phyloP scores from a whole-genome alignment of 2,329 filamentous ascomycete species.

The Metarhizium sp. region DNA sequence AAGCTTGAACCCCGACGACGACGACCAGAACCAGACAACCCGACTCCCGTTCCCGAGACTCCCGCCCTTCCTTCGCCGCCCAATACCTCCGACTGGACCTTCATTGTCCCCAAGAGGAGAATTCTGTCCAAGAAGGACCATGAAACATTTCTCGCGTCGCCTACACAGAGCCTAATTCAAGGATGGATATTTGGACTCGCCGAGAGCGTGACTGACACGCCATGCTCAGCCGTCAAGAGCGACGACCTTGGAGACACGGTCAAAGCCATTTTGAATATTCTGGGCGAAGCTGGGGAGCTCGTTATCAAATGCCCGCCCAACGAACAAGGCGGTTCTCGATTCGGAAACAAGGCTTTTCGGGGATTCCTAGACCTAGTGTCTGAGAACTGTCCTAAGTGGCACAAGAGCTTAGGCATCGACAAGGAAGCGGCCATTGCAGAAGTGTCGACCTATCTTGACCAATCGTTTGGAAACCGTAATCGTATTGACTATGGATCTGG shows the following conservation, averaged over 20 bases:
- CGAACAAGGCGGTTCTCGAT: slow-evolving; percentile 80
- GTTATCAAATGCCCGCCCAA: slow-evolving; percentile 65
- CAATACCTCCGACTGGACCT: slow-evolving; percentile 48
- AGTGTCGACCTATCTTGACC: slow-evolving; percentile 66
- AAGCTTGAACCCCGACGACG: slow-evolving; percentile 58
- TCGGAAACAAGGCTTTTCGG: slow-evolving; percentile 89
- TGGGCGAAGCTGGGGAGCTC: slow-evolving; percentile 59
- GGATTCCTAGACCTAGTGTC: slow-evolving; percentile 64
- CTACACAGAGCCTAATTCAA: slow-evolving; percentile 65
- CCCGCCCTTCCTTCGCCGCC: slow-evolving; percentile 63
- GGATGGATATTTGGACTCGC: slow-evolving; percentile 82
- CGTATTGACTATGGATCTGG: slow-evolving; percentile 96
- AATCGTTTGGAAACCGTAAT: slow-evolving; percentile 77
- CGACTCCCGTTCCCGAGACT: slow-evolving; percentile 62
- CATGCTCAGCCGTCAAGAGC: slow-evolving; percentile 50
- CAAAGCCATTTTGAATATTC: slow-evolving; percentile 55
- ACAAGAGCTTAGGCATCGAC: slow-evolving; percentile 46
- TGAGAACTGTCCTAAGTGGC: slow-evolving; percentile 51
- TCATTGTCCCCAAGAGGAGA: slow-evolving; percentile 60
- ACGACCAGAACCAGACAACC: slow-evolving; percentile 40
- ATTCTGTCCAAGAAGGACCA: slow-evolving; percentile 79
- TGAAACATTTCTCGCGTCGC: slow-evolving; percentile 67
- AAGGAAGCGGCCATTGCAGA: slow-evolving; percentile 53
- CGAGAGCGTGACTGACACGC: slow-evolving; percentile 65
- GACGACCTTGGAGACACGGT: slow-evolving; percentile 53